Conservation (phyloP, 73 alveolate species). For the Urostyla sp. region DNA sequence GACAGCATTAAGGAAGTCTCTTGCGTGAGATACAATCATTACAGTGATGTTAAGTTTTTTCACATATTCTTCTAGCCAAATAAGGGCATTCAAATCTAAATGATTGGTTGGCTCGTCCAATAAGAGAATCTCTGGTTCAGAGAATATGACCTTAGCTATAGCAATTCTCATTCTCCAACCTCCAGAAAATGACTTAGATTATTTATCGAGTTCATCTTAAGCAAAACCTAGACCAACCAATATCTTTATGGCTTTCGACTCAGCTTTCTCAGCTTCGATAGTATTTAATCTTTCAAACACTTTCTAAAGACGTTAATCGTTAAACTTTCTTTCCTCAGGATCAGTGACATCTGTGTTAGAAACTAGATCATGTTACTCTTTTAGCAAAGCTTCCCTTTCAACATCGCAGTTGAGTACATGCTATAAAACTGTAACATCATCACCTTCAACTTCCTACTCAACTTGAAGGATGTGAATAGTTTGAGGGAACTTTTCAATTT, state of each 20-base stretch:
- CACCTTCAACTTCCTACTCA: conserved; percentile 94
- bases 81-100: conserved; percentile 98
- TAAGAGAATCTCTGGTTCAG: conserved; percentile 96
- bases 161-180: conserved; percentile 99
- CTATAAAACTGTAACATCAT: conserved; percentile 85
- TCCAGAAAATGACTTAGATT: conserved; percentile 96
- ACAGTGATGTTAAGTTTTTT: conserved; percentile 95
- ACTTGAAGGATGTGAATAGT: conserved; percentile 93
- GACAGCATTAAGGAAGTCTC: conserved; percentile 97
- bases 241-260: conserved; percentile 90
- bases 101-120: conserved; percentile 99
- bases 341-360: conserved; percentile 33
- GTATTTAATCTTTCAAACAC: conserved; percentile 86
- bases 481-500: conserved; percentile 91
- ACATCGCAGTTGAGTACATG: conserved; percentile 92
- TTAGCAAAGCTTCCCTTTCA: conserved; percentile 87
- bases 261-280: conserved; percentile 93
- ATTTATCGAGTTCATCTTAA: conserved; percentile 84
- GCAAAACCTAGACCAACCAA: conserved; percentile 94
- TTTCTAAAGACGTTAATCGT: conserved; percentile 68
- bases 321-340: conserved; percentile 67
- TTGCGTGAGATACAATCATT: conserved; percentile 99
- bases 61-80: conserved; percentile 98
- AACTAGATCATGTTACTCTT: conserved; percentile 73
- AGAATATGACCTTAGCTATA: conserved; percentile 97